phyloP scores from a whole-genome alignment of 495 filamentous ascomycete species.

The Sphaerosporella brunnea region DNA sequence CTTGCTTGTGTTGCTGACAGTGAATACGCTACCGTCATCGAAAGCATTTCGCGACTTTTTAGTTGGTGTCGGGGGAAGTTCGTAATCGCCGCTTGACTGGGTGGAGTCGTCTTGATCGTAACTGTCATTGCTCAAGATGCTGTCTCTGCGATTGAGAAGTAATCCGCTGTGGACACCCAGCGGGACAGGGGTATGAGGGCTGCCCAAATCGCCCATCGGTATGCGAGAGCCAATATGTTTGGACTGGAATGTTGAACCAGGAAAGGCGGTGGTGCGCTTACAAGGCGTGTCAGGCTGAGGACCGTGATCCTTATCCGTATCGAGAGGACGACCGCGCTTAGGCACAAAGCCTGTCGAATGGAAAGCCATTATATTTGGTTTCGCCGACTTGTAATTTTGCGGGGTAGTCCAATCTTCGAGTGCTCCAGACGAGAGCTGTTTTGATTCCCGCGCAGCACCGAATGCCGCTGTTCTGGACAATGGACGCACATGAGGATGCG shows the following conservation, averaged over 20 bases:
- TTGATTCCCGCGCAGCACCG: constrained; percentile 36
- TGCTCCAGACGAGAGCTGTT: constrained; percentile 38
- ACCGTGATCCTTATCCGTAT: constrained; percentile 41
- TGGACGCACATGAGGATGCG: constrained; percentile 45
- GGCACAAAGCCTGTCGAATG: constrained; percentile 89
- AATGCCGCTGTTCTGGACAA: constrained; percentile 67
- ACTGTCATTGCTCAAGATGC: constrained; percentile 19
- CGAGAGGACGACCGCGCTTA: constrained; percentile 43
- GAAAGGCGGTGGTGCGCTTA: constrained; percentile 52
- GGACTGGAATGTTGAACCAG: constrained; percentile 39
- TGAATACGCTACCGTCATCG: constrained; percentile 7
- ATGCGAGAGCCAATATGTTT: constrained; percentile 37
- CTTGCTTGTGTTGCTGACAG: constrained; percentile 17
- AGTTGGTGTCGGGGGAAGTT: constrained; percentile 82
- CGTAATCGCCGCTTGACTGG: constrained; percentile 36
- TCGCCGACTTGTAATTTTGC: constrained; percentile 63
- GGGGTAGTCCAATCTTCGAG: constrained; percentile 44
- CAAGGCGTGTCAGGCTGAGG: constrained; percentile 77
- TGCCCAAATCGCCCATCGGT: constrained; percentile 36
- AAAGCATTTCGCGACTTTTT: constrained; percentile 25
- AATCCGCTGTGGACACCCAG: neutral
- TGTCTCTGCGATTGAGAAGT: constrained; percentile 16
- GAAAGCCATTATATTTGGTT: constrained; percentile 71
- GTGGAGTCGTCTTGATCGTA: constrained; percentile 9
- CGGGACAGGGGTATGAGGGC: neutral